Base-by-base conservation (phyloP, 495 filamentous ascomycete species). In the Trypethelium eluteriae region DNA sequence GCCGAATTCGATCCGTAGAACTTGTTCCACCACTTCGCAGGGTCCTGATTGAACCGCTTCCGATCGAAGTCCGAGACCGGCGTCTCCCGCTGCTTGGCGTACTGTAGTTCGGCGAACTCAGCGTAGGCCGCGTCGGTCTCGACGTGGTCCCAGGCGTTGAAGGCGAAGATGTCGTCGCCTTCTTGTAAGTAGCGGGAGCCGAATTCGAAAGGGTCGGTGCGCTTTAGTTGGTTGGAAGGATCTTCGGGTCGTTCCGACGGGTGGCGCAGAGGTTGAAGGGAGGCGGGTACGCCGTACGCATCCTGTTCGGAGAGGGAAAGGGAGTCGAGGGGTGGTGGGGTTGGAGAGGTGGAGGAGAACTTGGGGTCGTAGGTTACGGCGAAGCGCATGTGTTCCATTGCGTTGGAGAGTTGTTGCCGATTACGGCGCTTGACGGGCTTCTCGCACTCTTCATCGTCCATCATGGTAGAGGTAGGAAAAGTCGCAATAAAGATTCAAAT, bases 131-230 rank as follows among this genome's bases (percentile, higher is more conserved):
- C 84, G 74, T 96, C 92, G 68, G 91, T 88, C 71, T 89, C 86
- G 72, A 98, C 94, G 73, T 98, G 93, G 77, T 98, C 94, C 94
- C 94, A 98, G 47, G 94, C 94, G 76, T 98, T 98, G 86, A 92
- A 93, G 73, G 93, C 88, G 79, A 89, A 98, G 70, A 95, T 87
- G 72, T 97, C 83, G 77, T 95, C 91, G 70, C 86, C 83, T 71
- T 91, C 79, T 68, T 88, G 84, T 47, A 98, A 86, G 70, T 83
- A 87, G 59, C 94, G 91, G 11, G 90, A 93, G 64, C 94, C 94
- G 76, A 98, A 98, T 77, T 92, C 86, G 78, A 98, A 98, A 41
- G 94, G 95, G 70, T 96, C 90, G 73, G 75, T 89, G 65, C 90
- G 83, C 80, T 98, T 98, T 76, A 87, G 80, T 73, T 85, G 88